Percentiles rank a stretch among this genome's conserved stretches.
Conservation (phyloP, 352 stramenopile species). For the Phytophthora idaei region DNA sequence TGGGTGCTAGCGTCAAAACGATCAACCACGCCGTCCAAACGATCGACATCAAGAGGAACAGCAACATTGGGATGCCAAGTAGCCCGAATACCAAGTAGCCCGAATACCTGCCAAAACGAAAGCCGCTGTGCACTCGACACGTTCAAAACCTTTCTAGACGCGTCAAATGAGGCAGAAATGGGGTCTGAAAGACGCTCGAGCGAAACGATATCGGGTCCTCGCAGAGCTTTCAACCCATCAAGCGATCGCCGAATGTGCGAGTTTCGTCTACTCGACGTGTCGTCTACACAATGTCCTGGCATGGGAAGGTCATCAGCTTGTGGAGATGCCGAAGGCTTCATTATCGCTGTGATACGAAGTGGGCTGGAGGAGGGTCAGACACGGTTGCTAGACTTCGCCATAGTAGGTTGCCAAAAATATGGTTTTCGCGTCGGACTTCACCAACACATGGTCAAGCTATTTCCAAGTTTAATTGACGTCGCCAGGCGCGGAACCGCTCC, state of each 20-base stretch:
- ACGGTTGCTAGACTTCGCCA: background rate
- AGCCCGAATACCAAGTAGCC: constrained; percentile 35
- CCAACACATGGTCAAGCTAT: too few relatives aligned
- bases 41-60: constrained; percentile 28
- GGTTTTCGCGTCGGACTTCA: too few relatives aligned
- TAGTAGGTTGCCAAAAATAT: constrained; percentile 21
- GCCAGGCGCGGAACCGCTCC: too few relatives aligned
- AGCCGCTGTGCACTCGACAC: constrained; percentile 11
- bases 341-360: background rate
- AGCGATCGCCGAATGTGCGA: constrained; percentile 15
- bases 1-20: constrained; percentile 46
- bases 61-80: constrained; percentile 31
- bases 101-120: constrained; percentile 40
- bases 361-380: background rate
- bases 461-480: background rate
- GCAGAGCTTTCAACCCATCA: constrained; percentile 17
- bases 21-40: constrained; percentile 45
- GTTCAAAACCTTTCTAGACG: constrained; percentile 9
- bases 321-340: constrained; percentile 10
- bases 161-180: constrained; percentile 8
- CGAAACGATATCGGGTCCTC: constrained; percentile 7
- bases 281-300: background rate
- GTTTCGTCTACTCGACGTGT: constrained; percentile 8
- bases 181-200: constrained; percentile 20
- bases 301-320: background rate